Conservation (phyloP, 257 asterid genomes). For the Cynanchum wilfordii region DNA sequence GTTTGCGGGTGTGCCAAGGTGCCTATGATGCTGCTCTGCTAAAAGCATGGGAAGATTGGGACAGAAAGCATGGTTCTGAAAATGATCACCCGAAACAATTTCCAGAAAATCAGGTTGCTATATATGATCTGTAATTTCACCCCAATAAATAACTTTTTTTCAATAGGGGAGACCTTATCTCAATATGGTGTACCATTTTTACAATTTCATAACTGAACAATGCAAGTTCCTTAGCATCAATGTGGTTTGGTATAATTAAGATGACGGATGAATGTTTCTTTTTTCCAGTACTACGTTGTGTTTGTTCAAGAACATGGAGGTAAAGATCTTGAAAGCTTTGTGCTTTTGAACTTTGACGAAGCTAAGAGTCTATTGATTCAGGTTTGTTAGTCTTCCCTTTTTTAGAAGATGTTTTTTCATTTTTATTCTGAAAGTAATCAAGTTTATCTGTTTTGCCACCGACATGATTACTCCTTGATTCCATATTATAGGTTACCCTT, state of each 20-base stretch:
- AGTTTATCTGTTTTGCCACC: conserved; percentile 14
- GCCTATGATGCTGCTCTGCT: conserved; percentile 62
- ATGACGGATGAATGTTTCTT: conserved; percentile 7
- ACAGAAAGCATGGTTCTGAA: conserved; percentile 64
- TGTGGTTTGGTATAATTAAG: not conserved
- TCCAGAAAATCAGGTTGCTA: conserved; percentile 69
- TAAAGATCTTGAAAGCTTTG: conserved; percentile 83
- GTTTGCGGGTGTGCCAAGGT: conserved; percentile 88
- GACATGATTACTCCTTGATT: conserved; percentile 15
- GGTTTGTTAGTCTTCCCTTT: conserved; percentile 36
- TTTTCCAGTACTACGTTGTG: conserved; percentile 61
- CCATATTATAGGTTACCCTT: conserved; percentile 60
- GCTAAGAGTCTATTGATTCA: conserved; percentile 80
- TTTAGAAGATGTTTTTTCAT: not conserved
- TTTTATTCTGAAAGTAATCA: not conserved
- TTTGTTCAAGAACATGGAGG: conserved; percentile 98
- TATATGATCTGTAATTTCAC: not conserved
- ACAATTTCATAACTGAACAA: conserved; percentile 6
- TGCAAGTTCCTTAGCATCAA: not conserved
- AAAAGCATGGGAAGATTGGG: conserved; percentile 98
- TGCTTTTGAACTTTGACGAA: conserved; percentile 74
- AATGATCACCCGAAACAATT: conserved; percentile 84
- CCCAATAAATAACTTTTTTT: not conserved
- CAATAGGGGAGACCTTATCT: not conserved
- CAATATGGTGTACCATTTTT: not conserved